Base-by-base conservation (phyloP, 140 eudicot genomes). In the Oenanthe javanica region DNA sequence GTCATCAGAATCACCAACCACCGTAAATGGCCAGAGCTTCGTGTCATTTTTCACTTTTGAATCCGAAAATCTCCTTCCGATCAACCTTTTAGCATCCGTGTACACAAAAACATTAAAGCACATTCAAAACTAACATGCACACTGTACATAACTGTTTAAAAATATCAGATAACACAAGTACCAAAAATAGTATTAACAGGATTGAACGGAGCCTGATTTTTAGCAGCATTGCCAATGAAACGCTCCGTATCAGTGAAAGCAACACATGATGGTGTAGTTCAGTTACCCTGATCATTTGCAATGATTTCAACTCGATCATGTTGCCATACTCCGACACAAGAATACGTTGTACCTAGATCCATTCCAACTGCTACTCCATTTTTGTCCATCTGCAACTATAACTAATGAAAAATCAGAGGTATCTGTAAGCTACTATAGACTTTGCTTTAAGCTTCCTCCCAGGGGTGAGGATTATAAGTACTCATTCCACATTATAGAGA, bases 231-330 rank as follows among this genome's bases (percentile, higher is more conserved):
- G n/a, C n/a, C n/a, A n/a, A n/a, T n/a, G n/a, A n/a, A n/a, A n/a
- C n/a, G n/a, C n/a, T n/a, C n/a, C n/a, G n/a, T n/a, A n/a, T n/a
- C n/a, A n/a, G n/a, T n/a, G n/a, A n/a, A n/a, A n/a, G n/a, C n/a
- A n/a, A n/a, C n/a, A n/a, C n/a, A n/a, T n/a, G n/a, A n/a, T n/a
- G n/a, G n/a, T n/a, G n/a, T n/a, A n/a, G 42, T 64, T 64, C 71
- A 23, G 16, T 64, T 64, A 8, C 71, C 71, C 16, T 64, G 40
- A 25, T 64, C 71, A 25, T 64, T 64, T 23, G 71, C 40, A 9
- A 64, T 64, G 40, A 64, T 64, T 25, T 64, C 71, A 25, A 64
- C 71, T 64, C 71, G 71, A n/a, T 23, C 71, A 64, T 64, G 36
- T 3, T 64, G 38, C 71, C 71, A 64, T n/a, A 64, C 71, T 64